Evolutionary conservation across 441 rosid genomes (phyloP).

Genomic region (Adansonia madagascariensis): DNA sequence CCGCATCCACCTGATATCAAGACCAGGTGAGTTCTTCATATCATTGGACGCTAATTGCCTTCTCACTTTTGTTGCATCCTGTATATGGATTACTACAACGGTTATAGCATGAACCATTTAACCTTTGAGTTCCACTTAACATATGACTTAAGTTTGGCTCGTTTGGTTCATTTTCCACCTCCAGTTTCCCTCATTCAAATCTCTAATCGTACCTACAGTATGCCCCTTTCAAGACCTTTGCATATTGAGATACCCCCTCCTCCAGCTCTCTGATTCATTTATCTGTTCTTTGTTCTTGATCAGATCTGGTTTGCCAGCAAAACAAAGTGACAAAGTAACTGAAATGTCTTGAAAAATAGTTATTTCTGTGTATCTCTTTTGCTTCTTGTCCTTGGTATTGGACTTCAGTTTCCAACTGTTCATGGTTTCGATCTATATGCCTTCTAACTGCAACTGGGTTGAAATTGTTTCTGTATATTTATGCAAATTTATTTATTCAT

Average conservation of each 20-base stretch:
- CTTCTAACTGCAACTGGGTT: neutral
- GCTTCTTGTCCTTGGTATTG: neutral
- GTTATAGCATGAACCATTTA: neutral
- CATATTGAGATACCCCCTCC: neutral
- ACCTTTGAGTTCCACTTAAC: neutral
- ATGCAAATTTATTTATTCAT: neutral
- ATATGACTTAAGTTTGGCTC: neutral
- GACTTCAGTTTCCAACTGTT: neutral
- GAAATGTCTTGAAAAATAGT: neutral
- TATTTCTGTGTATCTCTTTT: neutral
- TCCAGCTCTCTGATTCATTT: neutral
- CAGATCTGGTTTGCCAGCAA: neutral
- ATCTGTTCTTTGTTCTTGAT: neutral
- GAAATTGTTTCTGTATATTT: neutral
- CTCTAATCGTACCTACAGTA: neutral
- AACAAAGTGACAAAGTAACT: neutral
- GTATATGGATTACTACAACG: neutral
- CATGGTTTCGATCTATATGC: neutral
- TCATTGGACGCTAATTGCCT: neutral
- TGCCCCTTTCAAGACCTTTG: neutral
- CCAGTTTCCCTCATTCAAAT: neutral
- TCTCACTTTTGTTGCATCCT: neutral
- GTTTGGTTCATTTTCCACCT: neutral
- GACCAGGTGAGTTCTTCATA: constrained; percentile 55
- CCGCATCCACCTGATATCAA: constrained; percentile 72